Conservation (phyloP, 352 stramenopile genomes). For the Phytopythium vexans region DNA sequence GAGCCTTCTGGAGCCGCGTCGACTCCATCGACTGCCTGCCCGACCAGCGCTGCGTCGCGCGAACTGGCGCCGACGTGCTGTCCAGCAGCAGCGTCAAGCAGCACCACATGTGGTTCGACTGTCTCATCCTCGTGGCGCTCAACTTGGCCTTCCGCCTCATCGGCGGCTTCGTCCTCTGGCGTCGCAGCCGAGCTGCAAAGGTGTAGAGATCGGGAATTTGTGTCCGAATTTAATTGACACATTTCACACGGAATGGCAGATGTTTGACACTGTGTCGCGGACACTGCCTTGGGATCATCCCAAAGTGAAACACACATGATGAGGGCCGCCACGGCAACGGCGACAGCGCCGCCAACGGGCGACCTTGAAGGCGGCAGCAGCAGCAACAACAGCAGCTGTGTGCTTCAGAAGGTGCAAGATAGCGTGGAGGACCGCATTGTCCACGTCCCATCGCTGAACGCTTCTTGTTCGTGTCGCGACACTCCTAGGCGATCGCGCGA, state of each 20-base stretch:
- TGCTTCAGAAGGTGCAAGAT: slow-evolving; percentile 24
- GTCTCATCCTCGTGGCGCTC: slow-evolving; percentile 20
- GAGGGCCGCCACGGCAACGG: background rate
- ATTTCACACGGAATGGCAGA: background rate
- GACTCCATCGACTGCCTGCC: slow-evolving; percentile 18
- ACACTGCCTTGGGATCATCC: too few species aligned
- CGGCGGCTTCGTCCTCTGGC: slow-evolving; percentile 26
- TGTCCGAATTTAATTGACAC: background rate
- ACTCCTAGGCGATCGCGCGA: slow-evolving; percentile 35
- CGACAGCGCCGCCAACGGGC: background rate
- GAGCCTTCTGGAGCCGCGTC: slow-evolving; percentile 26
- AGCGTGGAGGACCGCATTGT: too few species aligned
- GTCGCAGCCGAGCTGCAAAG: slow-evolving; percentile 11
- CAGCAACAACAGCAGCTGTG: slow-evolving; percentile 3
- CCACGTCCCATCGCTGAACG: background rate
- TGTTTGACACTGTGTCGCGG: too few species aligned
- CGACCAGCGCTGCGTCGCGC: slow-evolving; percentile 12
- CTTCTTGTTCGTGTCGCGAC: too few species aligned
- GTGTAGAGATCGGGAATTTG: background rate
- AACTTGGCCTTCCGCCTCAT: slow-evolving; percentile 29
- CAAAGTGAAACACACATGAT: background rate
- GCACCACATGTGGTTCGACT: slow-evolving; percentile 16
- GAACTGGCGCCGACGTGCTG: slow-evolving; percentile 25
- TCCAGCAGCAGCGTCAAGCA: slow-evolving; percentile 17
- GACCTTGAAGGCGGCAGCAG: background rate